Evolutionary conservation across 331 rosid genomes (phyloP).

Genomic region (Quercus lobata): DNA sequence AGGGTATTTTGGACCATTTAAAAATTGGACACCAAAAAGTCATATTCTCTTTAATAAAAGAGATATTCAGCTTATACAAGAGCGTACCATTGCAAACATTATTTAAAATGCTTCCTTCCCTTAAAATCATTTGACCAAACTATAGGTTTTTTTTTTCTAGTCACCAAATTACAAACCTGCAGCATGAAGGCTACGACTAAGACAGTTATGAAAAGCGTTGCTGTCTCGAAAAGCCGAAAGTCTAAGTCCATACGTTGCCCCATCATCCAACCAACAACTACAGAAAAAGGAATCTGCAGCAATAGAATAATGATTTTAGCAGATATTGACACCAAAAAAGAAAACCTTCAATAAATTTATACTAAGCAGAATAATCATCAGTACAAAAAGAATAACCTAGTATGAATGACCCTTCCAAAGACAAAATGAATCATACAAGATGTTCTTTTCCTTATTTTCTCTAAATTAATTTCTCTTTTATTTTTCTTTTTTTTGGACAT

Average conservation of each 20-base stretch:
- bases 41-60: too few species aligned
- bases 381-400: neutral
- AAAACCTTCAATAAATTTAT: neutral
- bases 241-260: constrained; percentile 73
- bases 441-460: too few species aligned
- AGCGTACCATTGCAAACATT: neutral
- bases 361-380: neutral
- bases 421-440: neutral
- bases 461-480: too few species aligned
- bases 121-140: neutral
- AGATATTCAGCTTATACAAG: neutral
- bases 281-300: constrained; percentile 84
- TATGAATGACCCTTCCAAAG: neutral
- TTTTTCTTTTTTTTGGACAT: too few species aligned
- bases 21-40: too few species aligned
- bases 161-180: constrained; percentile 45
- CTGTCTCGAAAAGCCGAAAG: constrained; percentile 84
- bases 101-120: neutral
- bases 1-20: too few species aligned
- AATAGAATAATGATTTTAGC: constrained; percentile 15
- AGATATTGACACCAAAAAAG: neutral
- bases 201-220: constrained; percentile 68
- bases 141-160: neutral
- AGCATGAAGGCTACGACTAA: constrained; percentile 75
- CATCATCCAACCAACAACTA: constrained; percentile 68